Evolutionary conservation across 2,329 filamentous ascomycete genomes (phyloP).

Genomic region (Aphanocladium album): DNA sequence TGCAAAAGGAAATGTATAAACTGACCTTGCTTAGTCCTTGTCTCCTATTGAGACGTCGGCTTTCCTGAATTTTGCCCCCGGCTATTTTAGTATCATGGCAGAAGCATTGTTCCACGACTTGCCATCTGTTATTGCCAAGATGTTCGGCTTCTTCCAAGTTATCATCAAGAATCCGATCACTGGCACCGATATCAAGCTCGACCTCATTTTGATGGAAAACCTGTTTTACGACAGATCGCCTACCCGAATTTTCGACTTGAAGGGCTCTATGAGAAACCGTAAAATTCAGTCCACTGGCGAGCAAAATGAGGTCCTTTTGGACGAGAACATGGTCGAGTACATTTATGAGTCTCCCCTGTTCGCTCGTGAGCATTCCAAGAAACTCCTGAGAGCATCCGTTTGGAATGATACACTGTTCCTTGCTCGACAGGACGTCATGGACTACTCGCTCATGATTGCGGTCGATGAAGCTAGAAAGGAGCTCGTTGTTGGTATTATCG

Average conservation of each 20-base stretch:
- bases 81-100: constrained; percentile 96
- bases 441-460: constrained; percentile 97
- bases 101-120: constrained; percentile 93
- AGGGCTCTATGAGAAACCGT: constrained; percentile 97
- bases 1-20: constrained; percentile 14
- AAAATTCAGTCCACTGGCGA: constrained; percentile 95
- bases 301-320: constrained; percentile 90
- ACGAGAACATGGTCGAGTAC: constrained; percentile 99
- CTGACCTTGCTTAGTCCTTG: constrained; percentile 55
- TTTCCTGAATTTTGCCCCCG: constrained; percentile 90
- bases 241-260: constrained; percentile 89
- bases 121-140: constrained; percentile 96
- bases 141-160: constrained; percentile 97
- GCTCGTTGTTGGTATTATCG: constrained; percentile 94
- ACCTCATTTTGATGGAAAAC: constrained; percentile 94
- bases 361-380: constrained; percentile 92
- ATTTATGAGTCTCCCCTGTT: constrained; percentile 97
- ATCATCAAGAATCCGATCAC: constrained; percentile 93
- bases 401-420: constrained; percentile 98
- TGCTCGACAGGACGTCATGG: constrained; percentile 95
- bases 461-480: constrained; percentile 88
- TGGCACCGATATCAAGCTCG: constrained; percentile 89
- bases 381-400: constrained; percentile 81
- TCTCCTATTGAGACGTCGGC: constrained; percentile 88
- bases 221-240: constrained; percentile 92